Evolutionary conservation across 495 filamentous ascomycete genomes (phyloP).

Genomic region (Daldinia caldariorum): DNA sequence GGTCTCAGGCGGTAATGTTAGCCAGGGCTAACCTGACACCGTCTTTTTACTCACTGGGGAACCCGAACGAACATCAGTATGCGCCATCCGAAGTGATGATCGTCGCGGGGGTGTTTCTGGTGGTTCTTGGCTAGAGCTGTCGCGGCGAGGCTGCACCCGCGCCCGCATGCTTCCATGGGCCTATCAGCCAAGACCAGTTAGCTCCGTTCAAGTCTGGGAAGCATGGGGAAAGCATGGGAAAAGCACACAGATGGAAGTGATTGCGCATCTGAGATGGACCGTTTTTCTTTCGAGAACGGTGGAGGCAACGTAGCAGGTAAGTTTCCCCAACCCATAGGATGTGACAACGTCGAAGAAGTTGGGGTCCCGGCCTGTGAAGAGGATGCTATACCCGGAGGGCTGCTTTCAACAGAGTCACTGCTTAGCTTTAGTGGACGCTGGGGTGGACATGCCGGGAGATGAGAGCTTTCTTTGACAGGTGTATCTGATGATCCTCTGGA

Average conservation of each 20-base stretch:
- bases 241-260: conserved; percentile 57
- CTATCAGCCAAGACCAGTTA: conserved; percentile 40
- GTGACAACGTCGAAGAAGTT: conserved; percentile 10
- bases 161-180: conserved; percentile 10
- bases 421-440: conserved; percentile 27
- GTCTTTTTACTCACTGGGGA: conserved; percentile 32
- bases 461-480: conserved; percentile 24
- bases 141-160: conserved; percentile 8
- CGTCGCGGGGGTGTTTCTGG: conserved; percentile 43
- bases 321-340: conserved; percentile 31
- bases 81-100: conserved; percentile 32
- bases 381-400: conserved; percentile 25
- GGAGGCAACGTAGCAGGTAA: conserved; percentile 51
- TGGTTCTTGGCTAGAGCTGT: conserved; percentile 23
- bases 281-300: conserved; percentile 56
- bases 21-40: background rate
- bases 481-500: conserved; percentile 12
- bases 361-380: conserved; percentile 34
- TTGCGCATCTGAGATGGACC: conserved; percentile 61
- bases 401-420: conserved; percentile 21
- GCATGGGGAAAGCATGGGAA: background rate
- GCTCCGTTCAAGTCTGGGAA: background rate
- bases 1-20: conserved; percentile 25
- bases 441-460: conserved; percentile 27
- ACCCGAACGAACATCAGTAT: conserved; percentile 22